Base-by-base conservation (phyloP, 192 early-diverging fungal species). In the Coemansia brasiliensis region DNA sequence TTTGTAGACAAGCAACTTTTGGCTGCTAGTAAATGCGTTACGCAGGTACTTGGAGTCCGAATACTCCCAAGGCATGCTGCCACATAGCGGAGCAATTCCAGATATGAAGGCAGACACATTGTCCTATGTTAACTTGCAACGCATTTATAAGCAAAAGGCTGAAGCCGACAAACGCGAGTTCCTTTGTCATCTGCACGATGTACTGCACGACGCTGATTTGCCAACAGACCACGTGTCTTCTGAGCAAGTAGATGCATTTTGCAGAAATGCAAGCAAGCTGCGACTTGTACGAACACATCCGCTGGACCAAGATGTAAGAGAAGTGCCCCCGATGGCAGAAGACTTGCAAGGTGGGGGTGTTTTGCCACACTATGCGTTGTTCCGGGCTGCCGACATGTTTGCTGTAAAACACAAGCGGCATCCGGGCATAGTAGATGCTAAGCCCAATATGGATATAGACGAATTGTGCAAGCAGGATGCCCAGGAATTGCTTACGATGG, bases 71-170 rank as follows among this genome's bases (percentile, higher is more conserved):
- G 90, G 91, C 5, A 67, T 71, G 41, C 80, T 98, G 25, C 96
- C 96, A 1, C 67, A 94, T 12, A 83, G 90, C 2, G 96, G 96
- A 5, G 72, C 78, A 18, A 83, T 98, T 17, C 95, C 96, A 0
- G 96, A 98, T 72, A 98, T 98, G 96, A 97, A 98, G 68, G 84
- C 96, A 5, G 92, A 98, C 62, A 97, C 95, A 2, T 82, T 83
- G 20, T 86, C 87, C 35, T 98, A 89, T 69, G 86, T 98, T 15
- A 69, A 63, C 7, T 73, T 98, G 49, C 94, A 96, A 70, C 89
- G 83, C 45, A 74, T 95, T 24, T 95, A 92, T 72, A 89, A 88
- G 58, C 69, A 87, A 38, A 92, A 94, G 63, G 88, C 93, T 5
- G 82, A 85, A 16, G 59, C 84, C 38, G 92, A 93, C 71, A 63